Evolutionary conservation across 1,139 yeast genomes (phyloP).

Genomic region (Candida sanyaensis): DNA sequence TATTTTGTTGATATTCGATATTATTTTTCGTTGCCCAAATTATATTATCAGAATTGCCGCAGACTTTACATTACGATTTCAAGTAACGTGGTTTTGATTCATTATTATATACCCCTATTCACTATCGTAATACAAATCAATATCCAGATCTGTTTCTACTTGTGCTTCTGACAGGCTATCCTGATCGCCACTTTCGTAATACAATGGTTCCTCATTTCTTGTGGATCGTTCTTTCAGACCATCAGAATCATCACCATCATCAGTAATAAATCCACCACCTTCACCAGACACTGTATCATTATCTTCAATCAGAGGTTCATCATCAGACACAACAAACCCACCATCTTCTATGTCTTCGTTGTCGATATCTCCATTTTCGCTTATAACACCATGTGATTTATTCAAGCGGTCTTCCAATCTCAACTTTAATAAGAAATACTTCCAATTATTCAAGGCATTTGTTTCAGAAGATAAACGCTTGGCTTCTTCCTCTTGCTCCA

Average conservation of each 20-base stretch:
- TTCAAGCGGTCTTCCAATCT: constrained; percentile 72
- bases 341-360: not conserved
- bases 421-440: constrained; percentile 65
- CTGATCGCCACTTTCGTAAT: constrained; percentile 5
- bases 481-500: constrained; percentile 56
- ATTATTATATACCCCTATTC: constrained; percentile 3
- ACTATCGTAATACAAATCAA: constrained; percentile 16
- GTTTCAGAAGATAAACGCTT: constrained; percentile 45
- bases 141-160: constrained; percentile 6
- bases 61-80: not conserved
- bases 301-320: not conserved
- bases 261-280: constrained; percentile 14
- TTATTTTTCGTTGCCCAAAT: no score
- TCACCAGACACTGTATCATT: constrained; percentile 1
- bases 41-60: no score
- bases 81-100: not conserved
- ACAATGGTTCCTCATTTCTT: not conserved
- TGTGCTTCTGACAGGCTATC: constrained; percentile 3
- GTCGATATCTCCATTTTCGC: constrained; percentile 12
- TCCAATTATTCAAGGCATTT: constrained; percentile 72
- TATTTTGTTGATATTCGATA: no score
- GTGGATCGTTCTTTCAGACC: not conserved
- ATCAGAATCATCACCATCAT: constrained; percentile 13
- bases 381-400: constrained; percentile 61
- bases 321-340: not conserved